Evolutionary conservation across 805 yeast species (phyloP).

Genomic region (Yarrowia divulgata): DNA sequence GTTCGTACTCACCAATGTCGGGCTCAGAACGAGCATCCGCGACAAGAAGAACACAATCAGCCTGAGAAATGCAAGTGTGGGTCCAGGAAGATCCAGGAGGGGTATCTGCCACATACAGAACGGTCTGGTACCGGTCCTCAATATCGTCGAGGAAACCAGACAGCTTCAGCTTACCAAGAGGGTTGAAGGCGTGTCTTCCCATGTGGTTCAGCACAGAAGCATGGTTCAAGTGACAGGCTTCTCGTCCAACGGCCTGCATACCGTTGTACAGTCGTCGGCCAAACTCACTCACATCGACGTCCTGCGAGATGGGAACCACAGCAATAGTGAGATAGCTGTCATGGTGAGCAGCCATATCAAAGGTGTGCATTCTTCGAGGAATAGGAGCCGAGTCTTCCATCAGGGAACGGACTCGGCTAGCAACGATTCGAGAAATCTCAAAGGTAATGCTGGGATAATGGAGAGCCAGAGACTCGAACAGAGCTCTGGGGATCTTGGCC

Average conservation of each 20-base stretch:
- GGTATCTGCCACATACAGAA: conserved; percentile 88
- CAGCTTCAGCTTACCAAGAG: conserved; percentile 80
- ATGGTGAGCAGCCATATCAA: conserved; percentile 23
- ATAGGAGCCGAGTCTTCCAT: conserved; percentile 41
- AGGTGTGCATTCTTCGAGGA: conserved; percentile 33
- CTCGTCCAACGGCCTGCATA: conserved; percentile 71
- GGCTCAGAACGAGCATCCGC: conserved; percentile 84
- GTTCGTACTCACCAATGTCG: conserved; percentile 84
- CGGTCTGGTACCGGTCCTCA: conserved; percentile 88
- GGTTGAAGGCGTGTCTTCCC: conserved; percentile 93
- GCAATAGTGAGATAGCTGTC: conserved; percentile 76
- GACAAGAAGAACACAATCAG: conserved; percentile 87
- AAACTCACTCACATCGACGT: conserved; percentile 87
- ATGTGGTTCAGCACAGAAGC: conserved; percentile 78
- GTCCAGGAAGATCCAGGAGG: conserved; percentile 88
- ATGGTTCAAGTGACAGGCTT: conserved; percentile 82
- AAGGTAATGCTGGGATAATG: conserved; percentile 91
- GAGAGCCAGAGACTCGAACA: conserved; percentile 83
- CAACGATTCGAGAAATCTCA: conserved; percentile 86
- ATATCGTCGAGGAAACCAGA: conserved; percentile 89
- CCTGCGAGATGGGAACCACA: conserved; percentile 76
- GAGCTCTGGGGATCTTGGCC: conserved; percentile 88
- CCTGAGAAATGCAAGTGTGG: conserved; percentile 88
- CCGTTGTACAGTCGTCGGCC: conserved; percentile 77
- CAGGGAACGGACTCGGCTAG: conserved; percentile 55